These are phyloP conservation scores for Lathyrus aphaca DNA, from an alignment of 306 rosid species.

Conservation along the genomic window DNA sequence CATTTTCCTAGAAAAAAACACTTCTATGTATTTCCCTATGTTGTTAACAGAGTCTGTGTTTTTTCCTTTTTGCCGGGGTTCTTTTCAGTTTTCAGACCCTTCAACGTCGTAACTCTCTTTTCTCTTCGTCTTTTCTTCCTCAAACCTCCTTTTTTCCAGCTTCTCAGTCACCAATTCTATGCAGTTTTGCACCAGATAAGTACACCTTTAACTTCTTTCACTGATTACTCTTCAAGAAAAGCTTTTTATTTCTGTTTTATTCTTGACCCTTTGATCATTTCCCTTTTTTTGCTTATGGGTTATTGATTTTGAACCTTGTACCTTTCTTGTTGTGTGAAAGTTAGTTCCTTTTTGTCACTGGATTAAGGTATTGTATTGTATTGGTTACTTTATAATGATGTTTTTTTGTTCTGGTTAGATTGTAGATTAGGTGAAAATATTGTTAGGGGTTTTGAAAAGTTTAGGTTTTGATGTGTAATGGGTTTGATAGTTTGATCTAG, in stretches of 20 bases:
- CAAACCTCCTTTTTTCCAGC: constrained; percentile 23
- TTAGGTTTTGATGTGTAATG: constrained; percentile 37
- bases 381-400: constrained; percentile 24
- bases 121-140: constrained; percentile 37
- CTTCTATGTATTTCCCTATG: neutral
- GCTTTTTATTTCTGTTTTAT: constrained; percentile 10
- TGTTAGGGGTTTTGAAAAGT: constrained; percentile 4
- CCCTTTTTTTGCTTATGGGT: constrained; percentile 29
- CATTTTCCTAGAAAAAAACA: too few relatives aligned
- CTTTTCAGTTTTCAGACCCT: constrained; percentile 32
- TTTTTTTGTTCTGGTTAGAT: constrained; percentile 29
- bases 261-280: constrained; percentile 17
- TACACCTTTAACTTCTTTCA: constrained; percentile 37
- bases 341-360: constrained; percentile 4
- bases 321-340: constrained; percentile 24
- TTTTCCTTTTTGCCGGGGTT: constrained; percentile 6
- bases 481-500: constrained; percentile 49
- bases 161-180: constrained; percentile 13
- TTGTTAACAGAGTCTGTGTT: too few relatives aligned
- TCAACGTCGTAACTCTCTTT: constrained; percentile 30
- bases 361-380: constrained; percentile 34
- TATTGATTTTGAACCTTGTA: constrained; percentile 12
- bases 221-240: constrained; percentile 11
- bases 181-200: constrained; percentile 52
- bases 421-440: constrained; percentile 21